Base-by-base conservation (phyloP, 768 basidiomycete species). In the Chalciporus piperatus region DNA sequence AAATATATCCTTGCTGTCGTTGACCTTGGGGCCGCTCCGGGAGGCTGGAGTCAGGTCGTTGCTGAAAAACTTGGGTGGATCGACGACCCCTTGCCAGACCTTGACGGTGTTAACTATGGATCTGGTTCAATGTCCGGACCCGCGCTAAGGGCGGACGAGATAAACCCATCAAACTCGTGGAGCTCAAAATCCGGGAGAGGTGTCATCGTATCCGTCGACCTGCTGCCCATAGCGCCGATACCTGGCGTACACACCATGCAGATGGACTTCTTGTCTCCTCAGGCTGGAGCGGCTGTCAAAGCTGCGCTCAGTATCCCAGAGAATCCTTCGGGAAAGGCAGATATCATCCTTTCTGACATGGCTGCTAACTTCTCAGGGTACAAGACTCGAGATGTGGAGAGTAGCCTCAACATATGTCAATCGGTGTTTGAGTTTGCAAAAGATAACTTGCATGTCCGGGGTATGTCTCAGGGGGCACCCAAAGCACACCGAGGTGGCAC, bases 11-110 rank as follows among this genome's bases (percentile, higher is more conserved):
- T 67, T 2, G 74, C 79, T 16, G 82, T 96, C 0, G 82, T 95
- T 1, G 95, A 97, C 68, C 79, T 97, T 19, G 95, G 96, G 14
- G 90, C 90, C 0, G 91, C 93, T 0, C 96, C 95, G 0, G 94
- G 94, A 0, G 92, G 92, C 0, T 98, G 96, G 95, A 88, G 87
- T 45, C 94, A 97, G 63, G 93, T 93, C 11, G 84, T 82, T 13
- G 78, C 82, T 0, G 74, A 74, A 28, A 78, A 80, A 50, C 64
- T 90, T n/a, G 83, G 84, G 3, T 82, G 79, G 76, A 58, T 57
- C 28, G 52, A 60, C 23, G 43, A 52, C 30, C 25, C 45, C 27
- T 27, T 6, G 20, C 28, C 50, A 39, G 47, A 52, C 38, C 25
- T 38, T 17, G 48, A 38, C 38, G 44, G 16, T 47, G 28, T 28